Evolutionary conservation across 1,284 basidiomycete species (phyloP).

Genomic region (Vanrija pseudolonga): DNA sequence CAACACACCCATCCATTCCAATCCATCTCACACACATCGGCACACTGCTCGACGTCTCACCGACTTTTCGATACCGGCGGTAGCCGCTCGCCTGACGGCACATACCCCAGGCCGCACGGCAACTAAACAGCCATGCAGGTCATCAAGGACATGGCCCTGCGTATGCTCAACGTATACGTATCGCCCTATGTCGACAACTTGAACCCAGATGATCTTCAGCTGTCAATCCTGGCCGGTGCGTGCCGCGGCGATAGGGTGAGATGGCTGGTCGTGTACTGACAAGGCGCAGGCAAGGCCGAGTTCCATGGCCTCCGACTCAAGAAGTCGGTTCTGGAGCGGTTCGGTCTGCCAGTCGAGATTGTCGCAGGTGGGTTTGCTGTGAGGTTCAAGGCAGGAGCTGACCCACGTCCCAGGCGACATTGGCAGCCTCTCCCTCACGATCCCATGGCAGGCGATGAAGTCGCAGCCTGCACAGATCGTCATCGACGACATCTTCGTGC

Average conservation of each 20-base stretch:
- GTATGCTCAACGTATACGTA: slow-evolving; percentile 82
- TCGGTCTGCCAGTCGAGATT: slow-evolving; percentile 92
- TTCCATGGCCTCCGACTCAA: slow-evolving; percentile 81
- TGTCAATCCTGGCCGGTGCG: slow-evolving; percentile 85
- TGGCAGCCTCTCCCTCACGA: slow-evolving; percentile 83
- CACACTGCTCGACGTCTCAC: neutral
- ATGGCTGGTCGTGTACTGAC: neutral
- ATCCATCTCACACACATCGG: too few relatives aligned
- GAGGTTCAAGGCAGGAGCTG: neutral
- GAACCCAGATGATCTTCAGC: slow-evolving; percentile 89
- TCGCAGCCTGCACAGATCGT: slow-evolving; percentile 89
- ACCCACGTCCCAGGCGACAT: slow-evolving; percentile 65
- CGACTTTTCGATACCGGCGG: neutral
- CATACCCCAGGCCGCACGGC: neutral
- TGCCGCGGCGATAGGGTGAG: neutral
- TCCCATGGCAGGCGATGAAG: slow-evolving; percentile 94
- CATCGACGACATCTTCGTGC: slow-evolving; percentile 91
- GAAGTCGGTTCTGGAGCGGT: slow-evolving; percentile 92
- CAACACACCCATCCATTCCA: too few relatives aligned
- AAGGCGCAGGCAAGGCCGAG: slow-evolving; percentile 68
- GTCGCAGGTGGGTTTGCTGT: slow-evolving; percentile 64
- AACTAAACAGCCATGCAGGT: slow-evolving; percentile 32
- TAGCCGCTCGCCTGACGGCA: too few relatives aligned
- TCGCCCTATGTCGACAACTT: slow-evolving; percentile 96
- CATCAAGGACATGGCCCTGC: slow-evolving; percentile 40